Evolutionary conservation across 371 early-diverging fungal genomes (phyloP).

Genomic region (Massospora cicadina): DNA sequence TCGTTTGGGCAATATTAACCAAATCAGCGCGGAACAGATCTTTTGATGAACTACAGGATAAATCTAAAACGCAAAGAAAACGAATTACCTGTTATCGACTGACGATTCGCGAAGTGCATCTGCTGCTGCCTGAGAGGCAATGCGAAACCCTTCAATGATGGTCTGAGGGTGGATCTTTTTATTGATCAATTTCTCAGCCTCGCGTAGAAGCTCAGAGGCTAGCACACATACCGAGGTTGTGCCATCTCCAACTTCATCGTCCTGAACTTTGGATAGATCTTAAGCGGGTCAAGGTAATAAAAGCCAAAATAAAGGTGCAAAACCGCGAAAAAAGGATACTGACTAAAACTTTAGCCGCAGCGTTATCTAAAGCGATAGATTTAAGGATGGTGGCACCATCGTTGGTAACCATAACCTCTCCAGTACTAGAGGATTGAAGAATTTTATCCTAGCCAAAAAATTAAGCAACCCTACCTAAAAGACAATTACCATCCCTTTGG

Average conservation of each 20-base stretch:
- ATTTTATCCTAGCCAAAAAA: conserved; percentile 66
- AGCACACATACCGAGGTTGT: conserved; percentile 98
- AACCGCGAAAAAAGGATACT: conserved; percentile 24
- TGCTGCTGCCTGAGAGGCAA: conserved; percentile 77
- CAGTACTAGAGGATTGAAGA: conserved; percentile 75
- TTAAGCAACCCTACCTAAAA: conserved; percentile 13
- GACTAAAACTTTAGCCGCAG: conserved; percentile 97
- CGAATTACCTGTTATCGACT: conserved; percentile 43
- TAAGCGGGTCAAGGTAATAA: conserved; percentile 2
- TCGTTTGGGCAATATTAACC: conserved; percentile 96
- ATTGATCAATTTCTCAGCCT: conserved; percentile 86
- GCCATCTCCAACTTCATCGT: conserved; percentile 99
- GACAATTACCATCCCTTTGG: conserved; percentile 66
- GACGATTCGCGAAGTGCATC: conserved; percentile 72
- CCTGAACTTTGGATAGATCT: conserved; percentile 95
- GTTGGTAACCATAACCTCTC: conserved; percentile 92
- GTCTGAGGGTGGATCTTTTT: conserved; percentile 97
- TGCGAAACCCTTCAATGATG: conserved; percentile 92
- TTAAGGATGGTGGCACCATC: conserved; percentile 99
- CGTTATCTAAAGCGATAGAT: conserved; percentile 93
- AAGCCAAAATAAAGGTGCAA: background rate
- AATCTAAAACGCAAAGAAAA: background rate
- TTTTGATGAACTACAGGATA: conserved; percentile 24
- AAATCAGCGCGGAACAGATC: conserved; percentile 69
- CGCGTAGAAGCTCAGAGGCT: conserved; percentile 90